Base-by-base conservation (phyloP, 176 grass and related monocot genomes). In the Olyra latifolia region DNA sequence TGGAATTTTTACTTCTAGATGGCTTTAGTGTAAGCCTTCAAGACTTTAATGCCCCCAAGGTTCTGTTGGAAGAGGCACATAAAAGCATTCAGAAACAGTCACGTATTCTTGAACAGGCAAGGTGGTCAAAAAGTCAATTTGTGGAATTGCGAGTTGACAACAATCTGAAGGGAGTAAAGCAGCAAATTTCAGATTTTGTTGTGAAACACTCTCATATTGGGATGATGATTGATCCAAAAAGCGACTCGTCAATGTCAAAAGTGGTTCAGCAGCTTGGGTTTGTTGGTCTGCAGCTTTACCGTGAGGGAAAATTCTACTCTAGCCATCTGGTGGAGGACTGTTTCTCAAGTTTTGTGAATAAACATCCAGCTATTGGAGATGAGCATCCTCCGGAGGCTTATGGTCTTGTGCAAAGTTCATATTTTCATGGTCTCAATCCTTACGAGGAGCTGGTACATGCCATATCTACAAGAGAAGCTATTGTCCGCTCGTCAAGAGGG, bases 401-500 rank as follows among this genome's bases (percentile, higher is more conserved):
- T 79, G 92, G 95, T 4, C 58, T 98, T 7, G 92, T 98, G 29
- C 75, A 69, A 44, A 95, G 74, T 69, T 93, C 92, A 19, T 95
- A 95, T 76, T 95, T 90, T 57, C 78, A 91, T 77, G 95, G 95
- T 22, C 83, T 98, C 16, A 88, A 87, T 85, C 95, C 95, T n/a
- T 95, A 89, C n/a, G 95, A 98, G 44, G 86, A 89, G 56, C 70
- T 98, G 20, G 86, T 98, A 40, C 95, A 98, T 94, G 58, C 92
- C 56, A 98, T 98, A 48, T 91, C 83, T 2, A 77, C 92, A 32
- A 95, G 92, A 78, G 95, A 98, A 79, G 81, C 90, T 39, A 95
- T 98, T 42, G 90, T 98, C 24, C 89, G 95, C 48, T 98, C 95
- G 19, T 98, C 95, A 80, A 88, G 95, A 82, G 95, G 95, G 3